Conservation (phyloP, 108 stramenopile genomes). For the Cyclotella cryptica region DNA sequence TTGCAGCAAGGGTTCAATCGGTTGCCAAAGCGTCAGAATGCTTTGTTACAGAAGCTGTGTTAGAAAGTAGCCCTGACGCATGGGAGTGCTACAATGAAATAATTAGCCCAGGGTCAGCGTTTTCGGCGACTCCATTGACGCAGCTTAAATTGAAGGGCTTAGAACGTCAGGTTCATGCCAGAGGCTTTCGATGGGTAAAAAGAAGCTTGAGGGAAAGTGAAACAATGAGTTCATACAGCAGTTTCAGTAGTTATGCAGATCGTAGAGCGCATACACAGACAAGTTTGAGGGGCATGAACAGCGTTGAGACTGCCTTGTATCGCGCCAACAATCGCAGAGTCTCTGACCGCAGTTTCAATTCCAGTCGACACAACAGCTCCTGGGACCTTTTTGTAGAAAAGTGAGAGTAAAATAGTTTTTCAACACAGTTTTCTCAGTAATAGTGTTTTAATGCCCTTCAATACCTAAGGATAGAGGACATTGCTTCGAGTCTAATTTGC, state of each 20-base stretch:
- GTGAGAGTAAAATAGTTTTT: too few species aligned
- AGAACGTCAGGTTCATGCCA: constrained; percentile 4
- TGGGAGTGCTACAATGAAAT: constrained; percentile 18
- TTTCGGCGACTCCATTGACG: constrained; percentile 3
- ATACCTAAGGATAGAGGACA: too few species aligned
- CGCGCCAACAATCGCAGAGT: too few species aligned
- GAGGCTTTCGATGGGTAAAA: constrained; percentile 16
- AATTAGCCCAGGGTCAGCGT: background rate
- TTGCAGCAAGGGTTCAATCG: constrained; percentile 25
- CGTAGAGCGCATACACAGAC: constrained; percentile 4
- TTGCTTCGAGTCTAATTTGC: too few species aligned
- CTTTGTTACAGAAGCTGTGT: constrained; percentile 16
- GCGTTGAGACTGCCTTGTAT: background rate
- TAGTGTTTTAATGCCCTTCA: too few species aligned
- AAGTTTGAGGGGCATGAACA: background rate
- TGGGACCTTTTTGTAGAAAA: too few species aligned
- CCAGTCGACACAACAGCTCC: too few species aligned
- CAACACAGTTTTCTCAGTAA: too few species aligned
- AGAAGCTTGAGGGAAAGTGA: constrained; percentile 4
- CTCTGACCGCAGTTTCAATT: too few species aligned
- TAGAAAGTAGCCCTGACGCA: constrained; percentile 12
- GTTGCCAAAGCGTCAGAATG: constrained; percentile 20
- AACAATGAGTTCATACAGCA: background rate
- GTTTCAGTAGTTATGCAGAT: background rate
- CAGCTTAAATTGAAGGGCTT: constrained; percentile 11